Percentiles rank a stretch among this genome's conserved stretches.
Evolutionary conservation across 768 basidiomycete genomes (phyloP).

Genomic region (Mrakia gelida): DNA sequence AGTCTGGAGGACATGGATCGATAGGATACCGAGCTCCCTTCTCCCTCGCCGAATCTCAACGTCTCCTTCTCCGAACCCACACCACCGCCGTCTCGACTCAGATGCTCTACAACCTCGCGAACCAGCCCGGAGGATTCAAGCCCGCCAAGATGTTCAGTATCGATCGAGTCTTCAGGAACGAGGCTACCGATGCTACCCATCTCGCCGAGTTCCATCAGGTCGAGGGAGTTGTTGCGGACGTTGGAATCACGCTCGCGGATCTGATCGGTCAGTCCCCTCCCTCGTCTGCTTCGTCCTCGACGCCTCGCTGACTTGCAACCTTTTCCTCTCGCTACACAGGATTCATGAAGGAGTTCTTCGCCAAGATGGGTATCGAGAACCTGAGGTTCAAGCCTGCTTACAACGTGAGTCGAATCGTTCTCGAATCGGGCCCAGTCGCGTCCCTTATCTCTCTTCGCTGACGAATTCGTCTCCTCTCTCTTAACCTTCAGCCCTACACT

Average conservation of each 20-base stretch:
- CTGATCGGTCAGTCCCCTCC: constrained; percentile 67
- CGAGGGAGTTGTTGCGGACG: constrained; percentile 98
- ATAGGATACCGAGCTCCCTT: constrained; percentile 97
- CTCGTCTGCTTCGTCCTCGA: neutral
- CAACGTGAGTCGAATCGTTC: constrained; percentile 49
- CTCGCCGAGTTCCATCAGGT: constrained; percentile 99
- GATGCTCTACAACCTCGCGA: constrained; percentile 91
- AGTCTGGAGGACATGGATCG: constrained; percentile 78
- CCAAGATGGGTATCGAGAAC: constrained; percentile 91
- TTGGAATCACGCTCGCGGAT: constrained; percentile 84
- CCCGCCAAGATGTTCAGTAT: constrained; percentile 82
- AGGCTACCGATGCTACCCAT: constrained; percentile 97
- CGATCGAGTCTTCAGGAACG: constrained; percentile 97
- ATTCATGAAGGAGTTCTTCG: constrained; percentile 98
- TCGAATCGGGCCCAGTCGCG: neutral
- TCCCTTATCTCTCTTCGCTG: neutral
- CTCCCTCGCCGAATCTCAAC: constrained; percentile 83
- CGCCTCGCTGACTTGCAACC: neutral
- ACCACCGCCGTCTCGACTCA: constrained; percentile 91
- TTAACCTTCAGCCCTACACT: constrained; percentile 62
- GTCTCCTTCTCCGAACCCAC: constrained; percentile 90
- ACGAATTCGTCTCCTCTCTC: constrained; percentile 40
- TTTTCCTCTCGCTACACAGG: constrained; percentile 53
- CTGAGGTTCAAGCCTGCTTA: constrained; percentile 98
- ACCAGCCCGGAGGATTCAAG: constrained; percentile 52